These are phyloP conservation scores for Nepenthes mirabilis DNA, from an alignment of 148 eudicot species.

Conservation along the genomic window DNA sequence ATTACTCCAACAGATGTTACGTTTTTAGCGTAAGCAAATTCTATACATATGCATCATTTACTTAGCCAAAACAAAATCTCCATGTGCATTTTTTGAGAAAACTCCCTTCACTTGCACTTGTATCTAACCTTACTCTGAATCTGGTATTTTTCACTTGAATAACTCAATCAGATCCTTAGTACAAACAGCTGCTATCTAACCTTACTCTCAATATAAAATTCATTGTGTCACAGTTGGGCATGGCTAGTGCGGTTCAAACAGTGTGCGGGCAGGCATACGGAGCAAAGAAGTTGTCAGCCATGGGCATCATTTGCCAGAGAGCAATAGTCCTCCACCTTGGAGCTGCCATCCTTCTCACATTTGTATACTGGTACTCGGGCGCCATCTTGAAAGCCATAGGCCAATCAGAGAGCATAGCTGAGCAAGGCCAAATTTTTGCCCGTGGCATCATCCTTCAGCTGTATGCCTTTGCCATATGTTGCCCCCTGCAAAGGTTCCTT, in stretches of 20 bases:
- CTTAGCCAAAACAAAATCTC: no score
- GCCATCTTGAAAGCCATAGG: constrained; percentile 27
- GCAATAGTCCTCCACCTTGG: constrained; percentile 38
- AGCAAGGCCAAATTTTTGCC: constrained; percentile 35
- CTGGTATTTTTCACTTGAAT: no score
- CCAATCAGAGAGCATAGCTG: constrained; percentile 27
- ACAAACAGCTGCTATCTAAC: no score
- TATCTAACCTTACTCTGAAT: no score
- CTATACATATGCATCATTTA: no score
- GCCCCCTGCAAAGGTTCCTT: constrained; percentile 43
- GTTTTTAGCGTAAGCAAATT: no score
- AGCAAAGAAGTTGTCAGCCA: constrained; percentile 27
- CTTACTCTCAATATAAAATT: neutral
- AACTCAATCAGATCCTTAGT: no score
- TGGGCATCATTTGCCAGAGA: constrained; percentile 47
- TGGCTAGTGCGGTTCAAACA: constrained; percentile 61
- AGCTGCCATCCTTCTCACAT: constrained; percentile 32
- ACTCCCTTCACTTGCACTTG: no score
- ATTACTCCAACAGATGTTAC: no score
- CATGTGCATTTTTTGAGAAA: no score
- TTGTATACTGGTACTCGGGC: constrained; percentile 33
- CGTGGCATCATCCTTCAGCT: constrained; percentile 40
- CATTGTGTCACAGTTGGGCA: constrained; percentile 30
- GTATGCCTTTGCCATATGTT: constrained; percentile 40
- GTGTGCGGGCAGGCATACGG: constrained; percentile 61